A percentile compares a stretch with the other conserved stretches of the same genome.
These are phyloP conservation scores for Talaromyces sp. DNA, from an alignment of 2,329 filamentous ascomycete species.

Conservation along the genomic window DNA sequence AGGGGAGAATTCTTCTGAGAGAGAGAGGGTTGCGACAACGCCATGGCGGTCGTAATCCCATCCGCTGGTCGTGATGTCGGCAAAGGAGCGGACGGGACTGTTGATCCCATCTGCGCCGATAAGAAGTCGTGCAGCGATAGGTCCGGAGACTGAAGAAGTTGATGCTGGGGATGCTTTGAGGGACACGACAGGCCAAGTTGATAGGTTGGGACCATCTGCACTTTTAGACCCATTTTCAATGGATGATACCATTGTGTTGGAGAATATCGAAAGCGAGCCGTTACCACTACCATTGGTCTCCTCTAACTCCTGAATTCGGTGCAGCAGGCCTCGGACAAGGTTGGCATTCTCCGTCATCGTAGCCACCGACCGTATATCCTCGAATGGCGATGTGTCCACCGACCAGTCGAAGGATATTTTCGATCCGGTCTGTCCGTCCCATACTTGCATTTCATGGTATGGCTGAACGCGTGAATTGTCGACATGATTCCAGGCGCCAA, in stretches of 20 bases:
- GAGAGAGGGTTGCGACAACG: constrained; percentile 80
- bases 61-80: constrained; percentile 76
- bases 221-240: constrained; percentile 71
- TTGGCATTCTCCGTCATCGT: constrained; percentile 98
- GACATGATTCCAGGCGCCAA: constrained; percentile 82
- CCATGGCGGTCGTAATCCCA: constrained; percentile 94
- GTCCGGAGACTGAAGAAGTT: constrained; percentile 36
- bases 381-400: constrained; percentile 44
- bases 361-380: constrained; percentile 65
- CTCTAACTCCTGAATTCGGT: constrained; percentile 64
- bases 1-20: constrained; percentile 50
- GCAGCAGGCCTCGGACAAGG: constrained; percentile 73
- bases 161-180: constrained; percentile 55
- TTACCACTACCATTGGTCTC: constrained; percentile 35
- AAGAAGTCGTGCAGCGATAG: constrained; percentile 75
- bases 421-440: constrained; percentile 88
- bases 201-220: constrained; percentile 68
- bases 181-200: constrained; percentile 81
- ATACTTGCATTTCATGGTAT: constrained; percentile 96
- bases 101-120: constrained; percentile 94
- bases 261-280: constrained; percentile 59
- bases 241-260: constrained; percentile 72
- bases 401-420: constrained; percentile 85
- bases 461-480: constrained; percentile 71
- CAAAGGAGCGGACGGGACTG: constrained; percentile 86